Evolutionary conservation across 2,329 filamentous ascomycete genomes (phyloP).

Genomic region (Shiraia sp.): DNA sequence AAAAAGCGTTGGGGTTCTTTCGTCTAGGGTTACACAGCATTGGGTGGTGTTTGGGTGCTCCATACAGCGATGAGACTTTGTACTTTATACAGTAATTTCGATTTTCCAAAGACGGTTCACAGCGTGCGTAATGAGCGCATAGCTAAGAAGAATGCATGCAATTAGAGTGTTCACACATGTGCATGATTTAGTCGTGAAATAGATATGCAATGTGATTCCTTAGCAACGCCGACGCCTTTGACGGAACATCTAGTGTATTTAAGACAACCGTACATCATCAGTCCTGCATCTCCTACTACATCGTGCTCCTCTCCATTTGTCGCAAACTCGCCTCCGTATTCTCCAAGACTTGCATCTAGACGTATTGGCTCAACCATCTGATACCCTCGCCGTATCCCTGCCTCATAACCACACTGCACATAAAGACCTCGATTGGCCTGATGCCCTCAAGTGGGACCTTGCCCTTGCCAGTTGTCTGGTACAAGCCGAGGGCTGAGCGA

Average conservation of each 20-base stretch:
- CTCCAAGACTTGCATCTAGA: constrained; percentile 23
- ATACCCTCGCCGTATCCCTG: constrained; percentile 63
- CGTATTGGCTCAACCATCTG: constrained; percentile 49
- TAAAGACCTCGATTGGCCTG: constrained; percentile 79
- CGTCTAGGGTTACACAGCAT: too few species aligned
- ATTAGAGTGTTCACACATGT: too few species aligned
- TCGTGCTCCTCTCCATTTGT: background rate
- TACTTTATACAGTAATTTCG: too few species aligned
- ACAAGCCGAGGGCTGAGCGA: constrained; percentile 86
- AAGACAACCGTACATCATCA: constrained; percentile 6
- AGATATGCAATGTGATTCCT: constrained; percentile 15
- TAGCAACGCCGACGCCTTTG: constrained; percentile 22
- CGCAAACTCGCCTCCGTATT: background rate
- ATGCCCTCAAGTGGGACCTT: constrained; percentile 45
- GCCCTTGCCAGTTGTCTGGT: constrained; percentile 62
- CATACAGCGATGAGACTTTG: too few species aligned
- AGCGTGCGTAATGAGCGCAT: too few species aligned
- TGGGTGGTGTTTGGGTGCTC: too few species aligned
- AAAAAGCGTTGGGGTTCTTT: too few species aligned
- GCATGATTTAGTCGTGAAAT: background rate
- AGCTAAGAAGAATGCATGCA: too few species aligned
- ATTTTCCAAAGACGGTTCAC: too few species aligned
- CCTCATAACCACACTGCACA: constrained; percentile 98
- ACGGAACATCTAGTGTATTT: constrained; percentile 2
- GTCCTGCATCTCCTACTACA: background rate